Evolutionary conservation across 441 rosid species (phyloP).

Genomic region (Omphalea diandra): DNA sequence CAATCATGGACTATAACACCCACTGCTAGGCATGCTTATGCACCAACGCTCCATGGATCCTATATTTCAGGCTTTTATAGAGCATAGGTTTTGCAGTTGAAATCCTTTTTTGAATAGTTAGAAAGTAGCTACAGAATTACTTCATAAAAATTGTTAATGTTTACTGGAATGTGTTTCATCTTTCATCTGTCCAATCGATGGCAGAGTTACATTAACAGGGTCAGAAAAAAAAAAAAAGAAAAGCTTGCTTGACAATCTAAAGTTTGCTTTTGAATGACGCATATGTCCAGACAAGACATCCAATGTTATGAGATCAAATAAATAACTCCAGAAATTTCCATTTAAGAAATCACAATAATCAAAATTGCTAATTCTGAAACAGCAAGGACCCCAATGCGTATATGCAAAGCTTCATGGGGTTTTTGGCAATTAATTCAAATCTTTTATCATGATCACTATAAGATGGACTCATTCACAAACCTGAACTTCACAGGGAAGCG

Average conservation of each 20-base stretch:
- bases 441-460: constrained; percentile 12
- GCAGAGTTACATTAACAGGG: neutral
- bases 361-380: neutral
- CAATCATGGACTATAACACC: too few relatives aligned
- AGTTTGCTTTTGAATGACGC: neutral
- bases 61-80: neutral
- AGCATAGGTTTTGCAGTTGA: too few relatives aligned
- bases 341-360: neutral
- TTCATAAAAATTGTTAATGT: neutral
- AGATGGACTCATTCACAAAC: constrained; percentile 40
- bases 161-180: neutral
- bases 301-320: neutral
- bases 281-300: neutral
- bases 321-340: neutral
- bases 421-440: neutral
- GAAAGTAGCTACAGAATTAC: neutral
- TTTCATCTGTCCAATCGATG: neutral
- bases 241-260: neutral
- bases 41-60: too few relatives aligned
- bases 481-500: constrained; percentile 74
- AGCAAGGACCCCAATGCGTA: neutral
- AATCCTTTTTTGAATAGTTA: neutral
- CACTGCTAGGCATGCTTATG: too few relatives aligned
- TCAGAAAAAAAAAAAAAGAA: too few relatives aligned
- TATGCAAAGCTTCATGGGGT: neutral